Evolutionary conservation across 73 alveolate genomes (phyloP).

Genomic region (Breviolum minutum): DNA sequence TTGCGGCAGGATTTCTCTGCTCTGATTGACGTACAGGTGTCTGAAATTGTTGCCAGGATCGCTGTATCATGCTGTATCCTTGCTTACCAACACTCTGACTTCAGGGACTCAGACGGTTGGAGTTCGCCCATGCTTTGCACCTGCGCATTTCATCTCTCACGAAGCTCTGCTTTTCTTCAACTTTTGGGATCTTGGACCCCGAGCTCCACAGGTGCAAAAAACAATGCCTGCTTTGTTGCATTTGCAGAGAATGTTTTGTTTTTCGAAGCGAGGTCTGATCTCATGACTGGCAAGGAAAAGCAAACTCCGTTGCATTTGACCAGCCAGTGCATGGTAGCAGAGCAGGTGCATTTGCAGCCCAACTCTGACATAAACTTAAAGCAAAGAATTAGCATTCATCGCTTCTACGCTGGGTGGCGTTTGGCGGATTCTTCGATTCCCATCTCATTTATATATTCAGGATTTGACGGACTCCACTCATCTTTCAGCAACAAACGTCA

Average conservation of each 20-base stretch:
- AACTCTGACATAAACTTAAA: neutral
- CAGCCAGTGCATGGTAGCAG: neutral
- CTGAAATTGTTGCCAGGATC: too few relatives aligned
- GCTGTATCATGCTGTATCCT: neutral
- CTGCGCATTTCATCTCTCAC: neutral
- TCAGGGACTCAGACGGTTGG: neutral
- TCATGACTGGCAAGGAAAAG: conserved; percentile 16
- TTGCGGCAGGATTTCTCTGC: too few relatives aligned
- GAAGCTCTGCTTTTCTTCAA: neutral
- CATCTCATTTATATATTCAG: too few relatives aligned
- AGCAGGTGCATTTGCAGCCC: conserved; percentile 5
- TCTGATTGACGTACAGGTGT: too few relatives aligned
- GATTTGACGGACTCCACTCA: too few relatives aligned
- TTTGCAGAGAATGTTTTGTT: neutral
- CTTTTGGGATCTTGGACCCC: neutral
- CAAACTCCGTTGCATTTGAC: conserved; percentile 42
- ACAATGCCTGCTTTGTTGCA: neutral
- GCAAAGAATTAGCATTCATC: neutral
- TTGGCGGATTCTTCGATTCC: too few relatives aligned
- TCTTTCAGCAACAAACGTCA: too few relatives aligned
- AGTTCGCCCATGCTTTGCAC: neutral
- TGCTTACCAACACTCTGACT: neutral
- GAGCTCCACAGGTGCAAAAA: too few relatives aligned
- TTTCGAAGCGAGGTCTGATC: neutral
- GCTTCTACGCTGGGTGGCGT: neutral